Evolutionary conservation across 805 yeast genomes (phyloP).

Genomic region (Ogataea trehalophila): DNA sequence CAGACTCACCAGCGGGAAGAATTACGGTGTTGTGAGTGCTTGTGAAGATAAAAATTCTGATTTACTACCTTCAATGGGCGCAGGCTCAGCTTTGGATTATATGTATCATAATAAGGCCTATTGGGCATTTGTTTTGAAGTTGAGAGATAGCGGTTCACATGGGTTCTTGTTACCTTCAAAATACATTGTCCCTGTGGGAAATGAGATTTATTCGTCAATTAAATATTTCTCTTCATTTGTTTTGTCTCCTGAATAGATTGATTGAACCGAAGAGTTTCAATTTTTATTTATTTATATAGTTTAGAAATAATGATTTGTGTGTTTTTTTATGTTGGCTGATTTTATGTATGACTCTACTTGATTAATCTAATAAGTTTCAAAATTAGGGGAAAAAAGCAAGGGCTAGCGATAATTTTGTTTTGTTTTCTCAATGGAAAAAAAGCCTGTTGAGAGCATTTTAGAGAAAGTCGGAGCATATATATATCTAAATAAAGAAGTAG

Average conservation of each 20-base stretch:
- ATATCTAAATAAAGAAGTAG: too few species aligned
- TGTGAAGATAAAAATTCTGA: conserved; percentile 77
- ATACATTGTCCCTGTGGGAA: conserved; percentile 70
- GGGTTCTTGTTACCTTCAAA: conserved; percentile 76
- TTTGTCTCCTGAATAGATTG: conserved; percentile 18
- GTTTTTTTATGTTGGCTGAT: not conserved
- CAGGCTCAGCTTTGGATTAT: conserved; percentile 76
- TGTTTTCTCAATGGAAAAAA: too few species aligned
- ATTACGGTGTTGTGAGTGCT: conserved; percentile 68
- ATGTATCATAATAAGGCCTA: conserved; percentile 79
- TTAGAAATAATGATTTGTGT: not conserved
- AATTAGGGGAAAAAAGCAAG: too few species aligned
- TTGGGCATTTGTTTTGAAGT: conserved; percentile 81
- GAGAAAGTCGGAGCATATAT: too few species aligned
- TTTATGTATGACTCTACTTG: not conserved
- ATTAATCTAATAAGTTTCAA: not conserved
- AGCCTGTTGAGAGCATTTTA: too few species aligned
- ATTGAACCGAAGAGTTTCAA: not conserved
- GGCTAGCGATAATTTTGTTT: too few species aligned
- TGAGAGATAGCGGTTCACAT: conserved; percentile 77
- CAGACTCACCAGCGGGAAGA: conserved; percentile 56
- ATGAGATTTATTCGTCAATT: conserved; percentile 64
- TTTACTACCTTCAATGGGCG: conserved; percentile 65
- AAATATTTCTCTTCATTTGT: conserved; percentile 60
- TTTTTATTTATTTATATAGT: not conserved